Percentiles rank a stretch among this genome's conserved stretches.
These are phyloP conservation scores for Plasmodium malariae DNA, from an alignment of 169 alveolate genomes.

Conservation along the genomic window DNA sequence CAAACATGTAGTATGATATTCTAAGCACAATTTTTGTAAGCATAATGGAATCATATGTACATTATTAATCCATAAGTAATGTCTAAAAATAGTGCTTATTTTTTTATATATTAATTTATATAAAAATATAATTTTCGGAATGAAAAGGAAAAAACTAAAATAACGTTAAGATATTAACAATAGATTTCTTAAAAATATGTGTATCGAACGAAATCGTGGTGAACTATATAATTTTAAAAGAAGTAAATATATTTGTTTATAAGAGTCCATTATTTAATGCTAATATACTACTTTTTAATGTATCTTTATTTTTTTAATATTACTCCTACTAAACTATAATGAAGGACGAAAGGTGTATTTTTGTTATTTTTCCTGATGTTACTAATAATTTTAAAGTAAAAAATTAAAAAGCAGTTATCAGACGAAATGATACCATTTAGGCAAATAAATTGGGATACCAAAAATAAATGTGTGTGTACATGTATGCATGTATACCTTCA, in stretches of 20 bases:
- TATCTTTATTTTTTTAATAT: not conserved
- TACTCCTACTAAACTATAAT: slow-evolving; percentile 26
- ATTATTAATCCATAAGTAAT: not conserved
- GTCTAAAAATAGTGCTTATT: slow-evolving; percentile 13
- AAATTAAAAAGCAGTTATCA: slow-evolving; percentile 19
- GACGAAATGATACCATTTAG: not conserved
- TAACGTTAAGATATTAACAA: not conserved
- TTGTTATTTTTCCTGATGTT: slow-evolving; percentile 71
- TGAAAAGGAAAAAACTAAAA: slow-evolving; percentile 1
- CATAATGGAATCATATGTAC: not conserved
- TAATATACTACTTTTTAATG: too few relatives aligned
- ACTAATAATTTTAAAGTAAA: slow-evolving; percentile 68
- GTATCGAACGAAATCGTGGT: not conserved
- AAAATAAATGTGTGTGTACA: too few relatives aligned
- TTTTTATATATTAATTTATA: not conserved
- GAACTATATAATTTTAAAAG: not conserved
- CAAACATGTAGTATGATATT: not conserved
- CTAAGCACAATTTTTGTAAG: not conserved
- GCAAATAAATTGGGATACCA: not conserved
- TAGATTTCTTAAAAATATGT: not conserved
- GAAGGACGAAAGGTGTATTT: slow-evolving; percentile 73
- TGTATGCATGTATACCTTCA: too few relatives aligned
- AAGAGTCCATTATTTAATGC: too few relatives aligned
- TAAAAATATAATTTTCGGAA: not conserved
- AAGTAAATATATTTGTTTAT: too few relatives aligned